These are phyloP conservation scores for Ophiostoma himal-ulmi DNA, from an alignment of 2,329 filamentous ascomycete genomes.

Conservation along the genomic window DNA sequence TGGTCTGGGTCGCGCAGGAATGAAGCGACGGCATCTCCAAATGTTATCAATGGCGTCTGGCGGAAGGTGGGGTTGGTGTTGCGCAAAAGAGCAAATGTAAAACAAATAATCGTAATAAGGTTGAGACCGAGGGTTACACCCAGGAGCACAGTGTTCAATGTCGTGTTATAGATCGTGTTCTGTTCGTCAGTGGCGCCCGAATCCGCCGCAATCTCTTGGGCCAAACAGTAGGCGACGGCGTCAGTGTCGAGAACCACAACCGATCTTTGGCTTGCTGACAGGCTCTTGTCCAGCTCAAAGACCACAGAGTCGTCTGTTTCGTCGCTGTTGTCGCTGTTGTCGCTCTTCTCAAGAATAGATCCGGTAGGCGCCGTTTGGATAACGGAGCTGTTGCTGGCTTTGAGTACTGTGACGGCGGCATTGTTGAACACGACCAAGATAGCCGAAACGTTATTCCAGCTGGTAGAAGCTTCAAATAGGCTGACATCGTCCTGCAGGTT, in stretches of 20 bases:
- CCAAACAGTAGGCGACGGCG: background rate
- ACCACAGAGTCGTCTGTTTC: background rate
- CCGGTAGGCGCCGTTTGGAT: background rate
- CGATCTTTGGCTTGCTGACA: background rate
- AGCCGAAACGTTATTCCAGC: conserved; percentile 11
- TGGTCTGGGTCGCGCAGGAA: conserved; percentile 44
- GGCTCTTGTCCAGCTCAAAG: background rate
- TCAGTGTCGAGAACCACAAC: background rate
- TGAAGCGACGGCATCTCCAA: conserved; percentile 47
- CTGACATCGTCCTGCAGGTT: background rate
- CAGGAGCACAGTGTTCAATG: conserved; percentile 41
- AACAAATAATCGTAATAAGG: conserved; percentile 34
- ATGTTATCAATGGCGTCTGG: conserved; percentile 43
- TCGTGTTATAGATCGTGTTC: conserved; percentile 30
- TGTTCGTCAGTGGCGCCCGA: no score
- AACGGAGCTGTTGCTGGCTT: background rate
- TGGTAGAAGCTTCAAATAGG: background rate
- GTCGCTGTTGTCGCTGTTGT: background rate
- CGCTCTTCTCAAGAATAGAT: background rate
- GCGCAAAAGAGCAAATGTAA: conserved; percentile 27
- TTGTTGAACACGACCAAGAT: conserved; percentile 16
- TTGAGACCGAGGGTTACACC: conserved; percentile 41
- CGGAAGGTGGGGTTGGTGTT: conserved; percentile 30
- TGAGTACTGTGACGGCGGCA: conserved; percentile 16
- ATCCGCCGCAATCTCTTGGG: background rate